These are phyloP conservation scores for Xylogone sp. DNA, from an alignment of 2,329 filamentous ascomycete species.

Conservation along the genomic window DNA sequence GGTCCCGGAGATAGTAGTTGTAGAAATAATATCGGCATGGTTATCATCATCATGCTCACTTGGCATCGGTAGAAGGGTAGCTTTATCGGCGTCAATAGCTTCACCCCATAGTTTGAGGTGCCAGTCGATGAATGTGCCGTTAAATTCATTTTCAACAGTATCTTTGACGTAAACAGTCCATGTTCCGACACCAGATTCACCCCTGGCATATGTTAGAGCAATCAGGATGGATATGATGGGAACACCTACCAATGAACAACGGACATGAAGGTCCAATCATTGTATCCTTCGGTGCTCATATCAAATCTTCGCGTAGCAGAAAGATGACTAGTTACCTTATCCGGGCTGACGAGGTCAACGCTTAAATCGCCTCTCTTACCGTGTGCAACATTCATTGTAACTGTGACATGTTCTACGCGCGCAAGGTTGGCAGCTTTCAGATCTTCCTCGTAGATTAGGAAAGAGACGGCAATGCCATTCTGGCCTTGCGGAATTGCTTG, in stretches of 20 bases:
- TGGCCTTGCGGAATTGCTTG: constrained; percentile 81
- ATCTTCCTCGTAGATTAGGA: constrained; percentile 79
- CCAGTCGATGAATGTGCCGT: constrained; percentile 84
- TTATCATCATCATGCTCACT: constrained; percentile 79
- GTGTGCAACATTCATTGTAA: constrained; percentile 96
- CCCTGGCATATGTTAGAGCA: constrained; percentile 56
- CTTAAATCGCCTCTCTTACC: constrained; percentile 84
- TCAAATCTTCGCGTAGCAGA: constrained; percentile 72
- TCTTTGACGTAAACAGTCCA: constrained; percentile 94
- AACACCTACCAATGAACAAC: constrained; percentile 82
- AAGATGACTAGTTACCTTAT: constrained; percentile 77
- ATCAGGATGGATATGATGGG: not conserved
- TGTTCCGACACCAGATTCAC: constrained; percentile 79
- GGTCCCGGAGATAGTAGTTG: constrained; percentile 55
- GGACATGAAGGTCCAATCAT: constrained; percentile 98
- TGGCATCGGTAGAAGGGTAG: constrained; percentile 75
- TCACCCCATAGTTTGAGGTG: constrained; percentile 94
- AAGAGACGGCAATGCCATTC: constrained; percentile 72
- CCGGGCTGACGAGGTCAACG: constrained; percentile 84
- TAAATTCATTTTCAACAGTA: constrained; percentile 69
- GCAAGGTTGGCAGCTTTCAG: constrained; percentile 78
- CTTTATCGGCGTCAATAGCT: constrained; percentile 69
- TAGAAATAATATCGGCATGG: constrained; percentile 59
- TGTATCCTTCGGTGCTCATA: constrained; percentile 64
- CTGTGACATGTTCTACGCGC: constrained; percentile 87